Conservation (phyloP, 345 rosid genomes). For the Cardiospermum halicacabum region DNA sequence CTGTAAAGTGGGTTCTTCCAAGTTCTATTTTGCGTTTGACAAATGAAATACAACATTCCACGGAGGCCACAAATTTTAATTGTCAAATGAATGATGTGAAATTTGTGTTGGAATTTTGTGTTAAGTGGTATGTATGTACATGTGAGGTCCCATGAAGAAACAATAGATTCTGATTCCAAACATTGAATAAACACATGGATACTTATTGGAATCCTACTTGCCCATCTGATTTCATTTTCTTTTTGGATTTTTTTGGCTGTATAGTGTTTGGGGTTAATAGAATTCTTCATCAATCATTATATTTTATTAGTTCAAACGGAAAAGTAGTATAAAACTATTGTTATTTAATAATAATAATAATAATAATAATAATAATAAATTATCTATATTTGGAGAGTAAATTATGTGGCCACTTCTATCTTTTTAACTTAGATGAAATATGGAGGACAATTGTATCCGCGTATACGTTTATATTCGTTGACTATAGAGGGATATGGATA, state of each 20-base stretch:
- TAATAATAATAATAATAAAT: no score
- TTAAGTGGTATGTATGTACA: neutral
- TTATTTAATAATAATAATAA: no score
- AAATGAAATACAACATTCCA: no score
- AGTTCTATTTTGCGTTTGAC: neutral
- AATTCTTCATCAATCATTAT: neutral
- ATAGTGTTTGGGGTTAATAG: neutral
- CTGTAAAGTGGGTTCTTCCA: constrained; percentile 7
- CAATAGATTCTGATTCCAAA: neutral
- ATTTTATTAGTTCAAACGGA: neutral
- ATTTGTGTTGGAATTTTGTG: constrained; percentile 12
- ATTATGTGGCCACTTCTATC: no score
- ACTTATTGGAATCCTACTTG: neutral
- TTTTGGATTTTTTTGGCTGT: neutral
- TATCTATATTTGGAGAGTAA: no score
- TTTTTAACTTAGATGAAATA: no score
- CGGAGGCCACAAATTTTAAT: neutral
- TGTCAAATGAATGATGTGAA: constrained; percentile 26
- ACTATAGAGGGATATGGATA: no score
- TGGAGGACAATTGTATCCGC: no score
- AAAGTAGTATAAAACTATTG: no score
- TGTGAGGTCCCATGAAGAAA: neutral
- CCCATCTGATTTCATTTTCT: neutral
- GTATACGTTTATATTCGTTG: no score
- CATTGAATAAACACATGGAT: neutral